A percentile compares a stretch with the other conserved stretches of the same genome.
These are phyloP conservation scores for Heliamphora exappendiculata DNA, from an alignment of 148 eudicot species.

Conservation along the genomic window DNA sequence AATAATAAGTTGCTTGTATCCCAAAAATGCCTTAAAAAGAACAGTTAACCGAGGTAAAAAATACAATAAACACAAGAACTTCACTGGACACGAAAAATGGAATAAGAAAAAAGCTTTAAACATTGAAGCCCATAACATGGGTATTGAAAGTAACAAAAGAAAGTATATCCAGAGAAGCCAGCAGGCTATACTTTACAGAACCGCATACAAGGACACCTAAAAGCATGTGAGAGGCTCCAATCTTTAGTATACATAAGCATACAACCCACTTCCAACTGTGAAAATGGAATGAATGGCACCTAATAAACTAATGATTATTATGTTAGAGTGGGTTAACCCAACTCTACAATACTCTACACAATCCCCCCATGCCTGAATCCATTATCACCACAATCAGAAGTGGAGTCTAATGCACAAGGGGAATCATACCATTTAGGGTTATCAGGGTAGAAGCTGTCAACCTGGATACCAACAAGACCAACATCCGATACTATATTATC, in stretches of 20 bases:
- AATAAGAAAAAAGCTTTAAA: slow-evolving; percentile 16
- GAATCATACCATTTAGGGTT: slow-evolving; percentile 94
- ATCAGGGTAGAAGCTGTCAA: slow-evolving; percentile 82
- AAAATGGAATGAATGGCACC: slow-evolving; percentile 22
- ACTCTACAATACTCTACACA: slow-evolving; percentile 42
- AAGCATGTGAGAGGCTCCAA: slow-evolving; percentile 40
- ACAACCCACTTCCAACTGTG: slow-evolving; percentile 50
- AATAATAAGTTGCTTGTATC: background rate
- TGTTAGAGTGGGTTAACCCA: slow-evolving; percentile 32
- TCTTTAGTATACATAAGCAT: slow-evolving; percentile 54
- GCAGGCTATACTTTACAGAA: slow-evolving; percentile 45
- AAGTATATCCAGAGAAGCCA: slow-evolving; percentile 46
- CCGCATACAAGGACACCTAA: slow-evolving; percentile 32
- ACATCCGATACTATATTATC: slow-evolving; percentile 65
- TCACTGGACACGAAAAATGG: background rate
- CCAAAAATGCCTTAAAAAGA: background rate
- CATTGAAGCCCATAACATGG: slow-evolving; percentile 18
- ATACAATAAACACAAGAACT: background rate
- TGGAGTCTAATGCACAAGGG: slow-evolving; percentile 83
- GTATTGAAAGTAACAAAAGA: slow-evolving; percentile 21
- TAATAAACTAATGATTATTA: slow-evolving; percentile 27
- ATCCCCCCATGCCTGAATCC: slow-evolving; percentile 67
- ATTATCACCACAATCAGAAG: slow-evolving; percentile 66
- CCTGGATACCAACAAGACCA: slow-evolving; percentile 73
- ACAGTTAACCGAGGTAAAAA: background rate